Conservation (phyloP, 345 rosid genomes). For the Toxicodendron radicans region DNA sequence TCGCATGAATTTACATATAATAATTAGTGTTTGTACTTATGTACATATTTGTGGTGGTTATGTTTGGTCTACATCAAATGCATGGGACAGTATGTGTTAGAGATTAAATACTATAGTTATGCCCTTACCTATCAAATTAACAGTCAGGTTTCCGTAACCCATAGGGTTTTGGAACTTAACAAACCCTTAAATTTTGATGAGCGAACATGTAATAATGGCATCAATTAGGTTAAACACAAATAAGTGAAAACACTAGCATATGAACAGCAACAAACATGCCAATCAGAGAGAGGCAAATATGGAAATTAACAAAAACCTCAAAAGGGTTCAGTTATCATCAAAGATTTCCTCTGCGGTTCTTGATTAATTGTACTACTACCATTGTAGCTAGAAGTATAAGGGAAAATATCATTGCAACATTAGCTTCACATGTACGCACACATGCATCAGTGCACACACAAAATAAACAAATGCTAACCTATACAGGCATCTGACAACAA, state of each 20-base stretch:
- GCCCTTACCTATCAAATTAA: too few relatives aligned
- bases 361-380: not conserved
- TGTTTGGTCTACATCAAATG: too few relatives aligned
- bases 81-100: too few relatives aligned
- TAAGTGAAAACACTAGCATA: conserved; percentile 5
- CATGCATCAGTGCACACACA: not conserved
- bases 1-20: too few relatives aligned
- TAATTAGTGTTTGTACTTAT: too few relatives aligned
- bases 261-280: not conserved
- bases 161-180: not conserved
- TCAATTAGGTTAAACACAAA: not conserved
- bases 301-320: not conserved
- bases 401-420: not conserved
- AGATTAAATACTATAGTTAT: too few relatives aligned
- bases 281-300: not conserved
- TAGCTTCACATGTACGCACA: not conserved
- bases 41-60: too few relatives aligned
- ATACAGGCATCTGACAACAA: not conserved
- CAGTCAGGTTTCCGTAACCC: not conserved
- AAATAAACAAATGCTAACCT: not conserved
- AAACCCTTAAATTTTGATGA: not conserved
- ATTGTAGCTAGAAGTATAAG: not conserved
- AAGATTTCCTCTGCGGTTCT: not conserved
- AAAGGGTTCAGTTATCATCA: not conserved
- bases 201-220: not conserved